Conservation (phyloP, 2,329 filamentous ascomycete species). For the Aspergillus chevalieri region DNA sequence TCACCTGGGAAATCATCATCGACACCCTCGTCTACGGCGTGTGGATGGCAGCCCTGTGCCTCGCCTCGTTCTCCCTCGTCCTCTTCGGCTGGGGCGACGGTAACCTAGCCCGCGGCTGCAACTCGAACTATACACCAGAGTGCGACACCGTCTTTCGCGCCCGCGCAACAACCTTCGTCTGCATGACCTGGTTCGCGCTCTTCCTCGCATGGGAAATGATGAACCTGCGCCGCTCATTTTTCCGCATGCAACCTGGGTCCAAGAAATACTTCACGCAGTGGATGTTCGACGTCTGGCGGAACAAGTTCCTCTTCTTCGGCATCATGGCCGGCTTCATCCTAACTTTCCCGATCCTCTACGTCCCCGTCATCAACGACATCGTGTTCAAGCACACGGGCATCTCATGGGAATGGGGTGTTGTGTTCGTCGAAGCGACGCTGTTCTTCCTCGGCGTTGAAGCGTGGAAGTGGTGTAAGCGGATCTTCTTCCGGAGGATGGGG, state of each 20-base stretch:
- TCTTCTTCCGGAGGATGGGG: conserved; percentile 42
- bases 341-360: conserved; percentile 59
- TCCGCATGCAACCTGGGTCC: conserved; percentile 62
- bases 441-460: conserved; percentile 60
- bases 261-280: conserved; percentile 60
- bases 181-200: conserved; percentile 68
- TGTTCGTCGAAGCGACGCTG: conserved; percentile 54
- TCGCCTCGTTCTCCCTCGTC: conserved; percentile 58
- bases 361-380: conserved; percentile 58
- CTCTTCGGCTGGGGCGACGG: conserved; percentile 58
- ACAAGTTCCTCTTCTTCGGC: conserved; percentile 65
- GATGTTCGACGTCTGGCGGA: conserved; percentile 63
- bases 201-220: conserved; percentile 77
- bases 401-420: conserved; percentile 63
- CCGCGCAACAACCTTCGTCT: conserved; percentile 66
- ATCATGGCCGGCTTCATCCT: conserved; percentile 53
- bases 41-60: conserved; percentile 67
- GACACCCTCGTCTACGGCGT: conserved; percentile 76
- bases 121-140: conserved; percentile 47
- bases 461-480: conserved; percentile 63
- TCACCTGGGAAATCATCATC: conserved; percentile 68
- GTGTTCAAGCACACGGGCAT: conserved; percentile 64
- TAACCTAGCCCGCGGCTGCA: conserved; percentile 56
- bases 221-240: conserved; percentile 65
- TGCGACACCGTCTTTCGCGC: conserved; percentile 65